These are phyloP conservation scores for Suillus fuscotomentosus DNA, from an alignment of 768 basidiomycete species.

Conservation along the genomic window DNA sequence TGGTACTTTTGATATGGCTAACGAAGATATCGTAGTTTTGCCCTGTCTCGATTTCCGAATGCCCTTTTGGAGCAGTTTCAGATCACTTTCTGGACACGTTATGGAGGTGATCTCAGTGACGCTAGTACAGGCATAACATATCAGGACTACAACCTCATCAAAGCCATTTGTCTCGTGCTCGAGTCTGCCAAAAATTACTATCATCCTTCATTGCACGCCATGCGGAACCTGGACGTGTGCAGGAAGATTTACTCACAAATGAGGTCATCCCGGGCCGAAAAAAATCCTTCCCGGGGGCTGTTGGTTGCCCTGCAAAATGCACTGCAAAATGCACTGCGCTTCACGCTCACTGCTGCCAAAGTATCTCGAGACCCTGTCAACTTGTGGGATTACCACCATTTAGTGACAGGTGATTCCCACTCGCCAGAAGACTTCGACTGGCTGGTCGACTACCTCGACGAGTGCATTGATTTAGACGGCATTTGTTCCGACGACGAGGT, in stretches of 20 bases:
- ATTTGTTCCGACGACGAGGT: not conserved
- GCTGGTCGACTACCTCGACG: not conserved
- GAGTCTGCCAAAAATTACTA: not conserved
- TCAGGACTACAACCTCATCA: not conserved
- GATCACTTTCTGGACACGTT: not conserved
- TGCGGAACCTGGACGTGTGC: not conserved
- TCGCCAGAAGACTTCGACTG: not conserved
- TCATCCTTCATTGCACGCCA: accelerated
- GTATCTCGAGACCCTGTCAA: not conserved
- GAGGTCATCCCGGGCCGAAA: not conserved
- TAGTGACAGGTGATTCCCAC: not conserved
- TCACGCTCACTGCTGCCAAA: not conserved
- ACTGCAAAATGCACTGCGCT: not conserved
- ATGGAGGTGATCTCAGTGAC: not conserved
- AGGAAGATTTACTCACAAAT: not conserved
- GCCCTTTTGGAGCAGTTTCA: not conserved
- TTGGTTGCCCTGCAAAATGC: not conserved
- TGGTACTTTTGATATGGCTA: not conserved
- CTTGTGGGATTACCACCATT: not conserved
- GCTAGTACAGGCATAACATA: not conserved
- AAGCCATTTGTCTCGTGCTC: not conserved
- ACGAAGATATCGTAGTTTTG: not conserved
- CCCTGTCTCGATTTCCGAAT: not conserved
- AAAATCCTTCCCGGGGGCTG: not conserved
- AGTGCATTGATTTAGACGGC: not conserved